Percentiles rank a stretch among this genome's conserved stretches.
These are phyloP conservation scores for Aspergillus neotritici DNA, from an alignment of 2,329 filamentous ascomycete genomes.

Conservation along the genomic window DNA sequence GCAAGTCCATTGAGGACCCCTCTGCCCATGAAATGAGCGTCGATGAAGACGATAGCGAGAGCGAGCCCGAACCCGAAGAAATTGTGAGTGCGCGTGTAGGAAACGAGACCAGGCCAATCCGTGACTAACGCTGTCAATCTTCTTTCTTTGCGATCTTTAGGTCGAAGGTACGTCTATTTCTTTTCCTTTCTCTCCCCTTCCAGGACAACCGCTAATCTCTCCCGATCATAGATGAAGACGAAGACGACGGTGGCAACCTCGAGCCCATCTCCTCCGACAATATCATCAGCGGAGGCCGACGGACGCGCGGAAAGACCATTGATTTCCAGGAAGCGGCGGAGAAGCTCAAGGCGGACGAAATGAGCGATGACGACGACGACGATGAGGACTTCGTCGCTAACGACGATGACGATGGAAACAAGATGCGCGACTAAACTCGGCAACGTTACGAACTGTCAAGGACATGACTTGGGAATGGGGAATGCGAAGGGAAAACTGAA, in stretches of 20 bases:
- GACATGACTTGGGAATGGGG: slow-evolving; percentile 8
- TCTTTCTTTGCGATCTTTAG: not conserved
- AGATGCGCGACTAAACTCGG: slow-evolving; percentile 35
- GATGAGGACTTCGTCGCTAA: slow-evolving; percentile 37
- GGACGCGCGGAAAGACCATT: slow-evolving; percentile 87
- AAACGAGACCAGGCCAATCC: too few relatives aligned
- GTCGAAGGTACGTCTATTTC: not conserved
- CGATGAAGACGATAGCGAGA: slow-evolving; percentile 67
- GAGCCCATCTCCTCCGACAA: slow-evolving; percentile 88
- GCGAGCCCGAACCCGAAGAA: slow-evolving; percentile 21
- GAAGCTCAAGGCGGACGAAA: slow-evolving; percentile 65
- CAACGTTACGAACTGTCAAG: slow-evolving; percentile 14
- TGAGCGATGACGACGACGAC: slow-evolving; percentile 56
- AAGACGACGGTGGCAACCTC: slow-evolving; percentile 70
- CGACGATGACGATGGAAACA: slow-evolving; percentile 35
- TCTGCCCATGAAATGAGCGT: slow-evolving; percentile 57
- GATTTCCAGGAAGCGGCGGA: slow-evolving; percentile 88
- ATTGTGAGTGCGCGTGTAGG: slow-evolving; percentile 25
- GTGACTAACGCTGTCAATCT: not conserved
- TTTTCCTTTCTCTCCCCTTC: not conserved
- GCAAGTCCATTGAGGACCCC: slow-evolving; percentile 61
- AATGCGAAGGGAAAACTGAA: slow-evolving; percentile 12
- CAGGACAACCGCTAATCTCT: slow-evolving; percentile 8
- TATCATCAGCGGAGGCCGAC: slow-evolving; percentile 71
- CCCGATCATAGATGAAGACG: slow-evolving; percentile 47